These are phyloP conservation scores for Colletotrichum cordylinicola DNA, from an alignment of 2,329 filamentous ascomycete genomes.

Conservation along the genomic window DNA sequence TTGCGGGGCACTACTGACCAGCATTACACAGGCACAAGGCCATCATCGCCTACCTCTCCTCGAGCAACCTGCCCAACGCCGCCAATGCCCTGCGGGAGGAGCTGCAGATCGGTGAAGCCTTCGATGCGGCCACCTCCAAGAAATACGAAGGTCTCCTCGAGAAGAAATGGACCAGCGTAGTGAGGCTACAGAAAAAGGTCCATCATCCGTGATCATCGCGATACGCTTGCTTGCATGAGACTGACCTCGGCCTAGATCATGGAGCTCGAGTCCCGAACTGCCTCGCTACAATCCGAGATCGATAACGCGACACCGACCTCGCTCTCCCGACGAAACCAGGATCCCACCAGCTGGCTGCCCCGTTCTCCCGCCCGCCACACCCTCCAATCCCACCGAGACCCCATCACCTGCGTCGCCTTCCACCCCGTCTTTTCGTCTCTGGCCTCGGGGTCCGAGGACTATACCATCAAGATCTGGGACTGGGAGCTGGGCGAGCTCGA, in stretches of 20 bases:
- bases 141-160: constrained; percentile 94
- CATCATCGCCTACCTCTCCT: constrained; percentile 85
- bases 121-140: constrained; percentile 83
- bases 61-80: constrained; percentile 73
- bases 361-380: constrained; percentile 80
- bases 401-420: constrained; percentile 89
- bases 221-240: neutral
- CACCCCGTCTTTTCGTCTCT: constrained; percentile 91
- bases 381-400: constrained; percentile 80
- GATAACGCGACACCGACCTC: constrained; percentile 81
- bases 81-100: constrained; percentile 79
- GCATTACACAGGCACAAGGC: constrained; percentile 77
- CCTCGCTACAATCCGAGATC: constrained; percentile 79
- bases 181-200: constrained; percentile 94
- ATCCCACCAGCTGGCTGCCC: constrained; percentile 88
- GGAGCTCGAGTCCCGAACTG: constrained; percentile 83
- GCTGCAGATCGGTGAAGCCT: constrained; percentile 70
- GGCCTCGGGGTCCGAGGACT: constrained; percentile 90
- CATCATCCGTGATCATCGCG: constrained; percentile 19
- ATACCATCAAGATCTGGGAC: constrained; percentile 96
- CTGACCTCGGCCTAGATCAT: constrained; percentile 69
- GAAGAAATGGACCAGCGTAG: constrained; percentile 98
- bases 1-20: constrained; percentile 15
- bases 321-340: constrained; percentile 79
- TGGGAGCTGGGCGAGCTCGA: constrained; percentile 94